Evolutionary conservation across 768 basidiomycete species (phyloP).

Genomic region (Boletus coccyginus): DNA sequence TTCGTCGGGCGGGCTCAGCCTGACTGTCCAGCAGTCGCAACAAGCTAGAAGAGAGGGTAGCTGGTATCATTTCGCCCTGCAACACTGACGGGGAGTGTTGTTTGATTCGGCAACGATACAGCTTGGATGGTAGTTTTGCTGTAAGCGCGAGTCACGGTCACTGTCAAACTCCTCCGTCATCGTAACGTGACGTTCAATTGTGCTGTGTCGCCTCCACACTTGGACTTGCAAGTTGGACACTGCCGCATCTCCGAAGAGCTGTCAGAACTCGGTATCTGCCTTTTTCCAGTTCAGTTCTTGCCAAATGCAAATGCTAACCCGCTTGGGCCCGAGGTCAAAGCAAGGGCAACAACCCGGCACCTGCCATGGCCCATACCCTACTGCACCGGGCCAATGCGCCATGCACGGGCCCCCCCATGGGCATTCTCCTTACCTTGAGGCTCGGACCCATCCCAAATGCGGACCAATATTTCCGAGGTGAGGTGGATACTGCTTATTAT

Average conservation of each 20-base stretch:
- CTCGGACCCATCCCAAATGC: constrained; percentile 3
- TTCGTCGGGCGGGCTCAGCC: too few species aligned
- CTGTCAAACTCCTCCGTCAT: neutral
- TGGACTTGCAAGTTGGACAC: constrained; percentile 1
- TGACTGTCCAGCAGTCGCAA: neutral
- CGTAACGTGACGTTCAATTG: neutral
- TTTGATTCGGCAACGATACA: neutral
- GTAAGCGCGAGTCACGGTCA: too few species aligned
- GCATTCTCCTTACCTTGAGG: neutral
- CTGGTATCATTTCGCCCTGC: neutral
- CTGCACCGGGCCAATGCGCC: neutral
- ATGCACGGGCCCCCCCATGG: neutral
- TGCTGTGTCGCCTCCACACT: neutral
- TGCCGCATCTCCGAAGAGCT: constrained; percentile 1
- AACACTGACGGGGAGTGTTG: neutral
- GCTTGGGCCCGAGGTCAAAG: constrained; percentile 18
- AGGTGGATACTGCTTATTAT: neutral
- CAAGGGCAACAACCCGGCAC: constrained; percentile 15
- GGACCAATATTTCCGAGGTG: constrained; percentile 11
- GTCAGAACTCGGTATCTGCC: neutral
- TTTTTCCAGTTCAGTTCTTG: neutral
- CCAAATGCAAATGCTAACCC: neutral
- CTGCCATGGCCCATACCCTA: neutral
- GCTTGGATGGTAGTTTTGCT: neutral
- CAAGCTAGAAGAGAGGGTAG: neutral